Evolutionary conservation across 345 rosid genomes (phyloP).

Genomic region (Acer yangbiense): DNA sequence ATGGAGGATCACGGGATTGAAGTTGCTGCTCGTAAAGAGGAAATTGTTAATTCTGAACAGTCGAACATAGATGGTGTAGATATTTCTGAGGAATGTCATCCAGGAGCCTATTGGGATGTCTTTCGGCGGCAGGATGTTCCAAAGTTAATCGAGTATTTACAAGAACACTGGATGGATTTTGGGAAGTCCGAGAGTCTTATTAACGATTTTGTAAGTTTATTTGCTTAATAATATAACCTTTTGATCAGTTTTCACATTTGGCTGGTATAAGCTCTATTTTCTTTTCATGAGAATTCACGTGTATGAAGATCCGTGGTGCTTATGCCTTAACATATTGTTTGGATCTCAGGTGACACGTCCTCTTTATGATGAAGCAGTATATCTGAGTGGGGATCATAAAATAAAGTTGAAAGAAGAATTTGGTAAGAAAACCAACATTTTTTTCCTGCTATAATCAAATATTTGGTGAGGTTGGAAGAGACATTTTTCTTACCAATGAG

Average conservation of each 20-base stretch:
- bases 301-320: slow-evolving; percentile 13
- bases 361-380: slow-evolving; percentile 66
- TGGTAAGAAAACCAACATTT: slow-evolving; percentile 48
- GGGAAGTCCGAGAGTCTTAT: slow-evolving; percentile 28
- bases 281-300: neutral
- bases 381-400: slow-evolving; percentile 60
- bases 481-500: neutral
- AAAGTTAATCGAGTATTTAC: slow-evolving; percentile 61
- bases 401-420: slow-evolving; percentile 70
- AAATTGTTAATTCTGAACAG: slow-evolving; percentile 23
- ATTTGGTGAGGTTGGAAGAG: neutral
- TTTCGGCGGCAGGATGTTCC: slow-evolving; percentile 82
- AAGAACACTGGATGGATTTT: slow-evolving; percentile 43
- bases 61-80: slow-evolving; percentile 22
- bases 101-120: slow-evolving; percentile 84
- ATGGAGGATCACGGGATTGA: slow-evolving; percentile 41
- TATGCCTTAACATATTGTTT: slow-evolving; percentile 18
- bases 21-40: slow-evolving; percentile 16
- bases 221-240: slow-evolving; percentile 11
- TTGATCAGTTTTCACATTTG: slow-evolving; percentile 10
- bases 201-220: slow-evolving; percentile 54
- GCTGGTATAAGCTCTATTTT: neutral
- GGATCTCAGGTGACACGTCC: slow-evolving; percentile 55
- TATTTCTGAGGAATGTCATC: slow-evolving; percentile 23
- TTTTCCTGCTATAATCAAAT: slow-evolving; percentile 1